Percentiles rank a stretch among this genome's conserved stretches.
These are phyloP conservation scores for Globisporangium splendens DNA, from an alignment of 352 stramenopile species.

Conservation along the genomic window DNA sequence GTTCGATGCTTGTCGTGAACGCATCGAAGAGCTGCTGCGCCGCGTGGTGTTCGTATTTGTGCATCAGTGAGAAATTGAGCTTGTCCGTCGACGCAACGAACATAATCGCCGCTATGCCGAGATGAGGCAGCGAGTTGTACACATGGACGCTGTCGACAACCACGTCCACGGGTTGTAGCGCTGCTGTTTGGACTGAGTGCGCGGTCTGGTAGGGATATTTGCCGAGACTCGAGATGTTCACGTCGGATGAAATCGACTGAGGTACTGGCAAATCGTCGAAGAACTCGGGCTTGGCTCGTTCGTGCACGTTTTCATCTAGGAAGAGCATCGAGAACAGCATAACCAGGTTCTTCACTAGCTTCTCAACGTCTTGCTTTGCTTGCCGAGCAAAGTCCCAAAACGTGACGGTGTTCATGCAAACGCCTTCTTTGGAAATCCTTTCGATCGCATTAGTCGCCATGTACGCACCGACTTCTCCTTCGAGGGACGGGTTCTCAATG, in stretches of 20 bases:
- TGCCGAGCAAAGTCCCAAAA: slow-evolving; percentile 4
- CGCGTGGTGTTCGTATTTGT: neutral
- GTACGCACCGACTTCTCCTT: slow-evolving; percentile 1
- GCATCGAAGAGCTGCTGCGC: neutral
- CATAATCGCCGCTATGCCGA: neutral
- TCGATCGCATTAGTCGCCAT: slow-evolving; percentile 1
- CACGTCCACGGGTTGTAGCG: neutral
- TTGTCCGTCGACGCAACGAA: slow-evolving; percentile 3
- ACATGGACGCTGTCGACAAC: neutral
- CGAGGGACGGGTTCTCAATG: neutral
- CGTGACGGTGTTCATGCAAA: neutral
- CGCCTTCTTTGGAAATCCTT: neutral
- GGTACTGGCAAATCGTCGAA: neutral
- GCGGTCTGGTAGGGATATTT: slow-evolving; percentile 28
- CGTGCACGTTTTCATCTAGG: neutral
- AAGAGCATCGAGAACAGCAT: neutral
- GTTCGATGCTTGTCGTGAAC: neutral
- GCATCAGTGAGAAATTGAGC: slow-evolving; percentile 2
- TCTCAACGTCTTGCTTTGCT: neutral
- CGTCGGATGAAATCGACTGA: slow-evolving; percentile 23
- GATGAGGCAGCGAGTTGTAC: neutral
- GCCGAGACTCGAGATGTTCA: slow-evolving; percentile 21
- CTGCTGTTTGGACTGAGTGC: slow-evolving; percentile 18
- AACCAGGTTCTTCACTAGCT: neutral
- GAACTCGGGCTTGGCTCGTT: neutral